phyloP scores from a whole-genome alignment of 495 filamentous ascomycete species.

The Xylaria palmicola region DNA sequence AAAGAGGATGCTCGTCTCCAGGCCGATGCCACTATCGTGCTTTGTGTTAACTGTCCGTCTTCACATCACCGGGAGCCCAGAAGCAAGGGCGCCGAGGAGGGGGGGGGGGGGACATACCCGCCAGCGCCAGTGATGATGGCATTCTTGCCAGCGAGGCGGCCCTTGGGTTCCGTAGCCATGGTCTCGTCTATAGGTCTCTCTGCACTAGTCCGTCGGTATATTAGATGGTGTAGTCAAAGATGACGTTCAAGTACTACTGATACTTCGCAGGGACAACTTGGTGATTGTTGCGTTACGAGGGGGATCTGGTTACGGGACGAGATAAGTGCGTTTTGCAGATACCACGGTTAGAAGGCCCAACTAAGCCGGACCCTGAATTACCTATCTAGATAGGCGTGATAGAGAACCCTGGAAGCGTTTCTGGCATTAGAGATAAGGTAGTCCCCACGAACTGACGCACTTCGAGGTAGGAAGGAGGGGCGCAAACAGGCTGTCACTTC shows the following conservation, averaged over 20 bases:
- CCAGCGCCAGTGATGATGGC: slow-evolving; percentile 91
- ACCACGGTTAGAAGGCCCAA: too few species aligned
- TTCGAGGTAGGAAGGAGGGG: slow-evolving; percentile 1
- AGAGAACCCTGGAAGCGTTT: too few species aligned
- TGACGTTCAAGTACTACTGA: background rate
- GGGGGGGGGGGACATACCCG: slow-evolving; percentile 60
- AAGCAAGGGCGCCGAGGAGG: background rate
- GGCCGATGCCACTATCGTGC: slow-evolving; percentile 76
- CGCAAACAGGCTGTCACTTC: background rate
- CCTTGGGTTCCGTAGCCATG: slow-evolving; percentile 38
- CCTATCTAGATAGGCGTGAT: too few species aligned
- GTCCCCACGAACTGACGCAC: background rate
- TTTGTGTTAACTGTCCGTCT: slow-evolving; percentile 11
- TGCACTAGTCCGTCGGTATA: background rate
- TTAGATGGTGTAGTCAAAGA: background rate
- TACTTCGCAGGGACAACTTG: background rate
- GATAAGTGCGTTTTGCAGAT: background rate
- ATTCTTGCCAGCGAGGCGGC: slow-evolving; percentile 85
- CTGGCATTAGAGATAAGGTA: slow-evolving; percentile 7
- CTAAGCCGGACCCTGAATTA: too few species aligned
- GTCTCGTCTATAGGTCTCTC: background rate
- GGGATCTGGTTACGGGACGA: background rate
- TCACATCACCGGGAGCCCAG: background rate
- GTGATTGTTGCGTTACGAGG: background rate
- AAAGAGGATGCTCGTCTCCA: slow-evolving; percentile 92